Percentiles rank a stretch among this genome's conserved stretches.
Conservation (phyloP, 116 monocot species). For the Posidonia oceanica region DNA sequence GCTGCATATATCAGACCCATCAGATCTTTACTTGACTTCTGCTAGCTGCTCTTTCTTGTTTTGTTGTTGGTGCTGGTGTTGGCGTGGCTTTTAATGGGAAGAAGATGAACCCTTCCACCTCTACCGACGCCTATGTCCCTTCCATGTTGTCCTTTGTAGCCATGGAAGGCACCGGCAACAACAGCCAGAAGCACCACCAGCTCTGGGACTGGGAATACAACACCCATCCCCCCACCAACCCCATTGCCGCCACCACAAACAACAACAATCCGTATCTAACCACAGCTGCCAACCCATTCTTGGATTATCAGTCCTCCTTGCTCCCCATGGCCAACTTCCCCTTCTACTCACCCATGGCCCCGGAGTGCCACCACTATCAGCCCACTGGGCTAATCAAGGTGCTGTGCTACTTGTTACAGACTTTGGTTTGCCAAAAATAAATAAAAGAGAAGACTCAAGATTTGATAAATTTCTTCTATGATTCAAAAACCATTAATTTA, state of each 20-base stretch:
- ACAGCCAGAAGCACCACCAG: slow-evolving; percentile 10
- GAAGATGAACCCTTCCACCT: slow-evolving; percentile 24
- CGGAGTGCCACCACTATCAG: background rate
- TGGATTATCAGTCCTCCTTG: slow-evolving; percentile 9
- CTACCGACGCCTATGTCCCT: slow-evolving; percentile 9
- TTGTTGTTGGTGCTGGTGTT: background rate
- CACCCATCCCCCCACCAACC: slow-evolving; percentile 4
- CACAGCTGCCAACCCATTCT: slow-evolving; percentile 7
- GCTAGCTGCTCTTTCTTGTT: background rate
- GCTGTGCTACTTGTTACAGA: too few relatives aligned
- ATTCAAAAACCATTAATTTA: too few relatives aligned
- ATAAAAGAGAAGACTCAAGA: too few relatives aligned
- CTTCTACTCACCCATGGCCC: slow-evolving; percentile 6
- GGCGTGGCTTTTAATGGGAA: slow-evolving; percentile 5
- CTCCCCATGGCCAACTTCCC: slow-evolving; percentile 9
- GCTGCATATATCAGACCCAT: background rate
- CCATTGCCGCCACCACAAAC: background rate
- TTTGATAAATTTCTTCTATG: too few relatives aligned
- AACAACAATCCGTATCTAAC: background rate
- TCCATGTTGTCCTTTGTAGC: slow-evolving; percentile 20
- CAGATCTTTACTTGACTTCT: background rate
- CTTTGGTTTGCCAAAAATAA: too few relatives aligned
- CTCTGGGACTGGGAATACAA: slow-evolving; percentile 19
- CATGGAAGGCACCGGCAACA: slow-evolving; percentile 7
- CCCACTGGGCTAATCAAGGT: background rate